Base-by-base conservation (phyloP, 495 filamentous ascomycete genomes). In the Viridothelium virens region DNA sequence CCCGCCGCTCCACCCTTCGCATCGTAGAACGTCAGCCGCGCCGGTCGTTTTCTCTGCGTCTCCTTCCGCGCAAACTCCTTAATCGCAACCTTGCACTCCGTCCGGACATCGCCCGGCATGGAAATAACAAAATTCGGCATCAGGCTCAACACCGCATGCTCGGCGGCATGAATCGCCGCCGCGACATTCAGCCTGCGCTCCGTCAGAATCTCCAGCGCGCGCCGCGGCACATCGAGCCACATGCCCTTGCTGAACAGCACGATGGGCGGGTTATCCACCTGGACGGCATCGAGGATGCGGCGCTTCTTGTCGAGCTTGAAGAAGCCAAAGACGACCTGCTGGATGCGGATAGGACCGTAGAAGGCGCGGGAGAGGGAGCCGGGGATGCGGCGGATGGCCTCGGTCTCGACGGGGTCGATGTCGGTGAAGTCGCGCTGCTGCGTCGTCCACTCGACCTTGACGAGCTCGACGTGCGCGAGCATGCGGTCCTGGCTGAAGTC, bases 401-500 rank as follows among this genome's bases (percentile, higher is more conserved):
- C 91, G 0, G 90, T 96, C 73, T 94, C 91, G 63, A 90, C 79
- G 1, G 94, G 93, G 76, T 97, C 94, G 74, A 97, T 87, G 74
- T 97, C 94, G 1, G 93, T 97, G 77, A 83, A 98, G 74, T 97
- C 94, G 64, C 94, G 89, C 70, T 96, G 93, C 76, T 87, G 84
- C 2, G 95, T 97, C 10, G 86, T 94, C 92, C 91, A 99, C 77
- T 97, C 91, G 44, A 98, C 92, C 64, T 89, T 86, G n/a, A 97
- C 93, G 63, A 84, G 83, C 67, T 84, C 79, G 34, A 91, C 87
- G 66, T 84, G 84, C 0, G 92, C 92, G 64, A 96, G 85, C 68
- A 84, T 85, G 63, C 82, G 82, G 41, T 93, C 89, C 16, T 87
- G 86, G 72, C 86, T 88, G 73, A 97, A 89, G 71, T 97, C 91